These are phyloP conservation scores for Camellia japonica DNA, from an alignment of 148 eudicot genomes.

Conservation along the genomic window DNA sequence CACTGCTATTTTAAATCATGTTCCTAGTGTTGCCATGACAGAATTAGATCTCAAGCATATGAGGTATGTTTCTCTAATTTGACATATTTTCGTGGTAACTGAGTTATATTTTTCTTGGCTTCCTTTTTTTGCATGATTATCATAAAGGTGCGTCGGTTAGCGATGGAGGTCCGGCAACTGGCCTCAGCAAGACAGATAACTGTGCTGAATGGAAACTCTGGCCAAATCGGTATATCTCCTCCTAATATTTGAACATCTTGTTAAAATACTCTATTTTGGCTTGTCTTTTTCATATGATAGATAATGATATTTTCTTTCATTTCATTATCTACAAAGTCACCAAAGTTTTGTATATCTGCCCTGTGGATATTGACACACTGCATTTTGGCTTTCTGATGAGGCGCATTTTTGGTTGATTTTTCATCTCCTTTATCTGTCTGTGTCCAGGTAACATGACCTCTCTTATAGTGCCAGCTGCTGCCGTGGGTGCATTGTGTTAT, in stretches of 20 bases:
- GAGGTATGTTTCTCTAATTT: neutral
- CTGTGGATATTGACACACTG: neutral
- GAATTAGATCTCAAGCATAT: neutral
- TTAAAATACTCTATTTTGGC: neutral
- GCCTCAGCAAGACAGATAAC: slow-evolving; percentile 69
- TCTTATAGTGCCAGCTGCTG: slow-evolving; percentile 73
- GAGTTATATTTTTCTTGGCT: neutral
- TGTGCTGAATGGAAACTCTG: slow-evolving; percentile 70
- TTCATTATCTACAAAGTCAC: neutral
- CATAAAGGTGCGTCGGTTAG: slow-evolving; percentile 74
- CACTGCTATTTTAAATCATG: no score
- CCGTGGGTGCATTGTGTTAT: slow-evolving; percentile 80
- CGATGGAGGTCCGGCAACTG: slow-evolving; percentile 76
- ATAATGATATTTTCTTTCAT: neutral
- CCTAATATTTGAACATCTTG: neutral
- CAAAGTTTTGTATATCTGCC: neutral
- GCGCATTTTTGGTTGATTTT: neutral
- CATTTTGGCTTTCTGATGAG: neutral
- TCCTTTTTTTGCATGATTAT: neutral
- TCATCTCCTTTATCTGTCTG: neutral
- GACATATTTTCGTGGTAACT: neutral
- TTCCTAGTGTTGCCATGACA: no score
- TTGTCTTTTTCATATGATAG: neutral
- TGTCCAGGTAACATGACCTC: slow-evolving; percentile 48
- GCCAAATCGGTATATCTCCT: slow-evolving; percentile 37